A percentile compares a stretch with the other conserved stretches of the same genome.
These are phyloP conservation scores for Russula brevipes DNA, from an alignment of 768 basidiomycete species.

Conservation along the genomic window DNA sequence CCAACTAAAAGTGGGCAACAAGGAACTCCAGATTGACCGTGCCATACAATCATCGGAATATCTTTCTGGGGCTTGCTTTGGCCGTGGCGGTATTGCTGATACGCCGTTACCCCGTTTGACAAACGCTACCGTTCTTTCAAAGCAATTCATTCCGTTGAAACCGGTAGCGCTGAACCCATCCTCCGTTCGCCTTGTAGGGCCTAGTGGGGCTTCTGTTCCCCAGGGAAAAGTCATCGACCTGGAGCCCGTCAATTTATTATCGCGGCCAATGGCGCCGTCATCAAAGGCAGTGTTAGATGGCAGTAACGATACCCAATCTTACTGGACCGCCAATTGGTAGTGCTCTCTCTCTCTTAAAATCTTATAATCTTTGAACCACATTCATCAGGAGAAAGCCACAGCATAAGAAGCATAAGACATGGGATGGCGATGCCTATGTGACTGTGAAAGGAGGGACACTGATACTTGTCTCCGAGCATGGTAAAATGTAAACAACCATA, in stretches of 20 bases:
- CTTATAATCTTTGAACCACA: background rate
- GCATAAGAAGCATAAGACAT: constrained; percentile 77
- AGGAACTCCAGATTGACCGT: constrained; percentile 63
- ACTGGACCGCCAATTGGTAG: constrained; percentile 73
- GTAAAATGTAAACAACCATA: constrained; percentile 51
- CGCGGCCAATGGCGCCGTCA: constrained; percentile 2
- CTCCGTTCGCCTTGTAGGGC: constrained; percentile 27
- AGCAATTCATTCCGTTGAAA: constrained; percentile 31
- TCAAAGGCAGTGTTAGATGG: constrained; percentile 16
- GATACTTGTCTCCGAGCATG: constrained; percentile 62
- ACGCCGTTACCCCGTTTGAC: constrained; percentile 22
- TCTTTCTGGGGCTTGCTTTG: constrained; percentile 63
- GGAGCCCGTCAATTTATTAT: constrained; percentile 35
- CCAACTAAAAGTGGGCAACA: constrained; percentile 43
- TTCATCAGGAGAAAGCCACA: constrained; percentile 59
- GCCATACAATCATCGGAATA: constrained; percentile 50
- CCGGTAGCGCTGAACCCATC: constrained; percentile 31
- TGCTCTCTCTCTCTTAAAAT: background rate
- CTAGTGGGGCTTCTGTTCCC: constrained; percentile 24
- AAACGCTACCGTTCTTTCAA: constrained; percentile 32
- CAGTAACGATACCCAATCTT: constrained; percentile 31
- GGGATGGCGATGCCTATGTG: constrained; percentile 77
- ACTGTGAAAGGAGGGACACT: constrained; percentile 47
- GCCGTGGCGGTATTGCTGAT: constrained; percentile 30
- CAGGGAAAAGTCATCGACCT: constrained; percentile 35